Evolutionary conservation across 2,329 filamentous ascomycete species (phyloP), one percentile per base, ranked within the genome.

Genomic region (Didymellaceae sp.): DNA sequence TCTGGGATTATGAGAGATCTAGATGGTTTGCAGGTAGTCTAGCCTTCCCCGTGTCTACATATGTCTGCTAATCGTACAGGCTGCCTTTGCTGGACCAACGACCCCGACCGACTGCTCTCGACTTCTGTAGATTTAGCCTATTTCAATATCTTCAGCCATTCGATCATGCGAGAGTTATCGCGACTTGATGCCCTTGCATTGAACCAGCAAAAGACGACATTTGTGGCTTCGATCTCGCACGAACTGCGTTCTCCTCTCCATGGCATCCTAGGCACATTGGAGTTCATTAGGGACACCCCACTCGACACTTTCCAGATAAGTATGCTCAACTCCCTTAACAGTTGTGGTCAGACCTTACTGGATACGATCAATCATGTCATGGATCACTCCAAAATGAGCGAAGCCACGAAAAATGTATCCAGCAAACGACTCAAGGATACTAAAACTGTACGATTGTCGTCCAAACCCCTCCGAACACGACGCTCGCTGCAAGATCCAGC

Each of bases 131-230:
- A 74, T 35, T 51, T 74, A 4, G 43, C 59, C 1, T 74, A 69
- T n/a, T 67, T 73, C 45, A 70, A 66, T 26, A 58, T 72, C 0
- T 74, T 74, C 43, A 66, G 70, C 18, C 78, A 80, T 44, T 78
- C 79, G 0, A 80, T 83, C 13, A 84, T 84, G 75, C 77, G 80
- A 0, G 83, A 86, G 44, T 71, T 86, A 1, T 76, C 79, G 0
- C 74, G 80, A 2, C 53, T 82, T 37, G 80, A 84, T 50, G 80
- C 80, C 0, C 67, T 79, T 26, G 77, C 78, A 22, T 60, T 66
- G 13, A 63, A 65, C 10, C 62, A 70, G 75, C 78, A 8, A 16
- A 83, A 83, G 51, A 75, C 75, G 0, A 79, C 81, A 10, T 80
- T 83, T 33, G 75, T 83, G 13, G 76, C 77, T 0, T 78, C 75